A percentile compares a stretch with the other conserved stretches of the same genome.
Evolutionary conservation across 306 rosid genomes (phyloP).

Genomic region (Comarum palustre): DNA sequence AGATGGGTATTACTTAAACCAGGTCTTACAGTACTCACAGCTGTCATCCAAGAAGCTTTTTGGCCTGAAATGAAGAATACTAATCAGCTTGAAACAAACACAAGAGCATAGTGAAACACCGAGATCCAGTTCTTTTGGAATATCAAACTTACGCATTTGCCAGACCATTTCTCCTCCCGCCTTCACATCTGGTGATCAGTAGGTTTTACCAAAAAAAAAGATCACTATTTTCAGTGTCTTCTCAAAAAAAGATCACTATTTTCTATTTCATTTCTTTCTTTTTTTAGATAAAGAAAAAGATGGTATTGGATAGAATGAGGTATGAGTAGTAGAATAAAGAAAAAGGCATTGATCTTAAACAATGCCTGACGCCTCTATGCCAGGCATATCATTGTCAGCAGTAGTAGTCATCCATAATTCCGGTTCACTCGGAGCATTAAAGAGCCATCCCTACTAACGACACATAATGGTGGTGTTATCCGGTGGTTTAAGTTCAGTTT

Average conservation of each 20-base stretch:
- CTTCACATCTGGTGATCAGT: conserved; percentile 13
- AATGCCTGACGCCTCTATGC: background rate
- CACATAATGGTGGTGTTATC: too few relatives aligned
- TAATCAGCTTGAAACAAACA: background rate
- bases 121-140: background rate
- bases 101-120: background rate
- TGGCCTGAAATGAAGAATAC: conserved; percentile 37
- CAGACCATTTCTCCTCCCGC: conserved; percentile 43
- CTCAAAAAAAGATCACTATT: too few relatives aligned
- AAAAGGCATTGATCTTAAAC: conserved; percentile 12
- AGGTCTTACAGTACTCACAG: conserved; percentile 28
- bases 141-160: conserved; percentile 53
- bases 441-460: too few relatives aligned
- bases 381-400: background rate
- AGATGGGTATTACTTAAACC: conserved; percentile 17
- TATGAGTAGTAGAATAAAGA: background rate
- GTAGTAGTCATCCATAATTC: background rate
- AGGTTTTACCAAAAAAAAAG: too few relatives aligned
- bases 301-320: background rate
- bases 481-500: too few relatives aligned
- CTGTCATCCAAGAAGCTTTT: conserved; percentile 37
- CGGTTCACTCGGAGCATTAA: background rate
- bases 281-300: background rate
- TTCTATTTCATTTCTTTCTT: background rate
- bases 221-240: too few relatives aligned